These are phyloP conservation scores for Oryza officinalis DNA, from an alignment of 176 grass and related monocot species.

Conservation along the genomic window DNA sequence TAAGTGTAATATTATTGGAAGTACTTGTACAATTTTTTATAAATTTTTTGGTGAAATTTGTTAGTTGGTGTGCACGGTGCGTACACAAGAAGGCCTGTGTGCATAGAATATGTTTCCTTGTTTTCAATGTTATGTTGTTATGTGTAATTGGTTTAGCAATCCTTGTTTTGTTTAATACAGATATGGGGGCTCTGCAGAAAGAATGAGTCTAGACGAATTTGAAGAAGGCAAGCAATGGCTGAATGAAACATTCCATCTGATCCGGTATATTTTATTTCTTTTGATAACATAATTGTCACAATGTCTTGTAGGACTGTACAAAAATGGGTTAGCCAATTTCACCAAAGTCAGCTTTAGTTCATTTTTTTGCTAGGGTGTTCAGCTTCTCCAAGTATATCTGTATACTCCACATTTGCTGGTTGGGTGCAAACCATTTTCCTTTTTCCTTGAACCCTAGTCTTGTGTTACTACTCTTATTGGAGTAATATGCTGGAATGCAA, in stretches of 20 bases:
- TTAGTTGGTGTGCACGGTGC: too few species aligned
- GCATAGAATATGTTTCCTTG: too few species aligned
- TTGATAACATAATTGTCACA: conserved; percentile 4
- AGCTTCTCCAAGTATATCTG: neutral
- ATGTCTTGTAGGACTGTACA: neutral
- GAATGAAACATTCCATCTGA: conserved; percentile 87
- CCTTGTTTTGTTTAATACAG: conserved; percentile 51
- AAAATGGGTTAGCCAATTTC: neutral
- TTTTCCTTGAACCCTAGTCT: neutral
- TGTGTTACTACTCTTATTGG: neutral
- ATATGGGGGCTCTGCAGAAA: conserved; percentile 55
- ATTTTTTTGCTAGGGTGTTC: neutral
- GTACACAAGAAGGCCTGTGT: too few species aligned
- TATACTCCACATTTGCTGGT: neutral
- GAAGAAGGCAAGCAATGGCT: conserved; percentile 86
- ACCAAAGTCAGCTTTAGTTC: neutral
- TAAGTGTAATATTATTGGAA: too few species aligned
- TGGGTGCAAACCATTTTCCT: neutral
- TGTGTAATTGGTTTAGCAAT: conserved; percentile 11
- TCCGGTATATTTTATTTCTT: conserved; percentile 52
- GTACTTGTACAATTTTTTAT: too few species aligned
- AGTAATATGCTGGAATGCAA: neutral
- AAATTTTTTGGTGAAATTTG: too few species aligned
- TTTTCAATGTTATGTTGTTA: neutral
- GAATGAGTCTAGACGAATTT: conserved; percentile 69